A percentile compares a stretch with the other conserved stretches of the same genome.
Conservation (phyloP, 2,329 filamentous ascomycete genomes). For the Pseudocercospora pini-densiflorae region DNA sequence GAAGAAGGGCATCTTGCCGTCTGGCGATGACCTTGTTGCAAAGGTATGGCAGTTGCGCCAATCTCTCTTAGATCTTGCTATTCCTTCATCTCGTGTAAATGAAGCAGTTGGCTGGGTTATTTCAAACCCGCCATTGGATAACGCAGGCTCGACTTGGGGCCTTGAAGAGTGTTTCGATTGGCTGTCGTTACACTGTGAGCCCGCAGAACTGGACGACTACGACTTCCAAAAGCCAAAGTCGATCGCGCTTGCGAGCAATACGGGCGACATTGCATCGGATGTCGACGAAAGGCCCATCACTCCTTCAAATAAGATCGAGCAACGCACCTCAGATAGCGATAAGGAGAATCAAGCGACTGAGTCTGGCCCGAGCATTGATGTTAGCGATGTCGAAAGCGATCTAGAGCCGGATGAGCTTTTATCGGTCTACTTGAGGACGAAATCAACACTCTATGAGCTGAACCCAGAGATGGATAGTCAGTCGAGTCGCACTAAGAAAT, state of each 20-base stretch:
- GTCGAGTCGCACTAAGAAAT: constrained; percentile 58
- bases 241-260: constrained; percentile 7
- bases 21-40: constrained; percentile 78
- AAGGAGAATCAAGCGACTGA: constrained; percentile 6
- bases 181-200: constrained; percentile 76
- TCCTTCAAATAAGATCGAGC: constrained; percentile 13
- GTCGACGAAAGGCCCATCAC: not conserved
- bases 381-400: constrained; percentile 57
- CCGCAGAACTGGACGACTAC: constrained; percentile 39
- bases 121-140: constrained; percentile 62
- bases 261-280: constrained; percentile 14
- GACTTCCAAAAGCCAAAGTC: constrained; percentile 37
- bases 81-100: constrained; percentile 66
- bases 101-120: constrained; percentile 62
- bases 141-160: constrained; percentile 67
- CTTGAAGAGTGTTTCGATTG: constrained; percentile 87
- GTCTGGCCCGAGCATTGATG: constrained; percentile 40
- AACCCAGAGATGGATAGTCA: constrained; percentile 54
- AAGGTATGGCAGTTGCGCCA: constrained; percentile 85
- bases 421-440: constrained; percentile 76
- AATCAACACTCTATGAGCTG: constrained; percentile 57
- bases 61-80: constrained; percentile 70
- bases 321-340: constrained; percentile 9
- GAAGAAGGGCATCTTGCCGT: constrained; percentile 57
- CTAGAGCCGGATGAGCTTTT: constrained; percentile 59